phyloP scores from a whole-genome alignment of 2,329 filamentous ascomycete genomes.

The Sporothrix protearum region DNA sequence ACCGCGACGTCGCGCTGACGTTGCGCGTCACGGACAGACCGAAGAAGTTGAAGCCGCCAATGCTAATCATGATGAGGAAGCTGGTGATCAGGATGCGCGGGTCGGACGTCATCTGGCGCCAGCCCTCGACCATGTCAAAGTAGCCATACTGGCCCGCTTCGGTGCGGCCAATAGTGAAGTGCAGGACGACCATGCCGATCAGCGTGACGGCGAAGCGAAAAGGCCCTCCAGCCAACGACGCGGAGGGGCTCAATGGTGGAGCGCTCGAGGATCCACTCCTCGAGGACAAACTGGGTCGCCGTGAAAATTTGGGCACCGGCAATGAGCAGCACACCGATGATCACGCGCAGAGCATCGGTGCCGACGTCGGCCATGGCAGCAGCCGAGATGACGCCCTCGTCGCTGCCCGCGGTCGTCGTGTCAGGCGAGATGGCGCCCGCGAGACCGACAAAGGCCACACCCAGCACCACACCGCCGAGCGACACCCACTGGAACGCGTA shows the following conservation, averaged over 20 bases:
- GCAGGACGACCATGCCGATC: slow-evolving; percentile 73
- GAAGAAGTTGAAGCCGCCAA: slow-evolving; percentile 99
- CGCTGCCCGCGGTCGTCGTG: slow-evolving; percentile 43
- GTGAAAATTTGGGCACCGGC: slow-evolving; percentile 96
- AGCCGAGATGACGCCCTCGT: slow-evolving; percentile 27
- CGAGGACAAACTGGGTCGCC: slow-evolving; percentile 90
- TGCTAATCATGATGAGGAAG: slow-evolving; percentile 92
- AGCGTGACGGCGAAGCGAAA: slow-evolving; percentile 84
- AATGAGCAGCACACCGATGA: slow-evolving; percentile 84
- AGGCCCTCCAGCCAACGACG: slow-evolving; percentile 93
- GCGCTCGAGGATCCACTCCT: slow-evolving; percentile 81
- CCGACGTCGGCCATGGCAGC: slow-evolving; percentile 38
- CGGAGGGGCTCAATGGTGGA: slow-evolving; percentile 70
- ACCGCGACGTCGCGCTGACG: slow-evolving; percentile 88
- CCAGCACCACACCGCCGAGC: slow-evolving; percentile 78
- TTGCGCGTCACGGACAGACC: slow-evolving; percentile 85
- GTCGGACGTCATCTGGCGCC: slow-evolving; percentile 73
- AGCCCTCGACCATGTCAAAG: slow-evolving; percentile 86
- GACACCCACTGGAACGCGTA: slow-evolving; percentile 90
- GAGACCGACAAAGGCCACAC: slow-evolving; percentile 85
- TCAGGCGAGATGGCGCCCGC: slow-evolving; percentile 79
- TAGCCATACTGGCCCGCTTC: slow-evolving; percentile 72
- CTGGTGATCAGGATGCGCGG: slow-evolving; percentile 70
- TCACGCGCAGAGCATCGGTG: slow-evolving; percentile 57
- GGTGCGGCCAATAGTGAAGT: slow-evolving; percentile 72